Base-by-base conservation (phyloP, 192 early-diverging fungal species). In the Rhizoclosmatium sp. region DNA sequence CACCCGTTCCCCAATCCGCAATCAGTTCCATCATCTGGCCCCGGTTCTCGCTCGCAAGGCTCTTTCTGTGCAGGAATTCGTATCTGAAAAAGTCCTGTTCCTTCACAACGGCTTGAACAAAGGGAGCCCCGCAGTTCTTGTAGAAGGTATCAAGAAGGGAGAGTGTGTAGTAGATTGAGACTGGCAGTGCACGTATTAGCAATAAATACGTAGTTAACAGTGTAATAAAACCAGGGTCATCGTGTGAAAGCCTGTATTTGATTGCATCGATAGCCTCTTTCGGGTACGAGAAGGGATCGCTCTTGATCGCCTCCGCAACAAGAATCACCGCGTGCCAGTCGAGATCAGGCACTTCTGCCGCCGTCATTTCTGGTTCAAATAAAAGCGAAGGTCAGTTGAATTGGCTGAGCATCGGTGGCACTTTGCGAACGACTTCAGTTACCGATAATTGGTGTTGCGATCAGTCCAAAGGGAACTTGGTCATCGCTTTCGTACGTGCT, bases 21-120 rank as follows among this genome's bases (percentile, higher is more conserved):
- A 80, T 74, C 19, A 80, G 59, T 66, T 80, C 78, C 2, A 80
- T n/a, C 39, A 72, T 46, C 56, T 71, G 78, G 14, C 78, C 78
- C 40, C 78, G 23, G 62, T 80, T 80, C 48, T 80, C 78, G 4
- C 47, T 31, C 5, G 71, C 78, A n/a, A 80, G 62, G 5, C 23
- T 47, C 71, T 68, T 40, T 4, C 66, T 4, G 21, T 68, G 42
- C 4, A 68, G 19, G 23, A 68, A 5, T 44, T 48, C 66, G 44
- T 44, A 68, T 65, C 73, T 16, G 2, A 80, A 42, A 65, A 73
- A 80, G n/a, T 65, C 54, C 4, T 31, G 9, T 47, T 47, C 71
- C 1, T 41, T 39, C 14, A 31, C 62, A 58, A 80, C 23, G 14
- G 73, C 21, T 2, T 16, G 14, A n/a, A 19, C 4, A 61, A 80